A percentile compares a stretch with the other conserved stretches of the same genome.
Conservation (phyloP, 805 yeast genomes). For the Nakazawaea wickerhamii region DNA sequence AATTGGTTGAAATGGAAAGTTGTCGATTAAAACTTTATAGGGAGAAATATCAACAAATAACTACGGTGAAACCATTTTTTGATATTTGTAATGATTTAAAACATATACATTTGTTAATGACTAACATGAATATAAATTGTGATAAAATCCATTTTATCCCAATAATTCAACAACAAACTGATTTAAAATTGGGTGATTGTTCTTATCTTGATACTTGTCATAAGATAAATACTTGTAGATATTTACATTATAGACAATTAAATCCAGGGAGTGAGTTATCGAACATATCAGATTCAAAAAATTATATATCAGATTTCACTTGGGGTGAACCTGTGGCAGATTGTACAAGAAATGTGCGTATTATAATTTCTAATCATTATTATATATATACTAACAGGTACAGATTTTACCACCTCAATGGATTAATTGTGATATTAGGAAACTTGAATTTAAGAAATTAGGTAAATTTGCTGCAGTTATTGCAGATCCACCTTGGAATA, state of each 20-base stretch:
- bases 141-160: conserved; percentile 50
- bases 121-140: conserved; percentile 24
- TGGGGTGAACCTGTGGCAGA: conserved; percentile 40
- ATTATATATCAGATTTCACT: conserved; percentile 35
- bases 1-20: not conserved
- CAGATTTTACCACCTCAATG: conserved; percentile 63
- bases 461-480: conserved; percentile 82
- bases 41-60: conserved; percentile 30
- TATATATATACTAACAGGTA: conserved; percentile 19
- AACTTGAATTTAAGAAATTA: conserved; percentile 60
- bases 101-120: conserved; percentile 27
- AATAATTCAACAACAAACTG: conserved; percentile 56
- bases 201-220: conserved; percentile 93
- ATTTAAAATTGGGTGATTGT: conserved; percentile 75
- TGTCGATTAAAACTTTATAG: not conserved
- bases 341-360: conserved; percentile 15
- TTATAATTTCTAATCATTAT: conserved; percentile 27
- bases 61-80: conserved; percentile 43
- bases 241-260: conserved; percentile 66
- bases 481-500: conserved; percentile 97
- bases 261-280: conserved; percentile 29
- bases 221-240: conserved; percentile 73
- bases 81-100: conserved; percentile 42
- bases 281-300: conserved; percentile 18
- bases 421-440: conserved; percentile 80